Percentiles rank a stretch among this genome's conserved stretches.
phyloP scores from a whole-genome alignment of 2,329 filamentous ascomycete genomes.

The Neofusicoccum kwambonambiense region DNA sequence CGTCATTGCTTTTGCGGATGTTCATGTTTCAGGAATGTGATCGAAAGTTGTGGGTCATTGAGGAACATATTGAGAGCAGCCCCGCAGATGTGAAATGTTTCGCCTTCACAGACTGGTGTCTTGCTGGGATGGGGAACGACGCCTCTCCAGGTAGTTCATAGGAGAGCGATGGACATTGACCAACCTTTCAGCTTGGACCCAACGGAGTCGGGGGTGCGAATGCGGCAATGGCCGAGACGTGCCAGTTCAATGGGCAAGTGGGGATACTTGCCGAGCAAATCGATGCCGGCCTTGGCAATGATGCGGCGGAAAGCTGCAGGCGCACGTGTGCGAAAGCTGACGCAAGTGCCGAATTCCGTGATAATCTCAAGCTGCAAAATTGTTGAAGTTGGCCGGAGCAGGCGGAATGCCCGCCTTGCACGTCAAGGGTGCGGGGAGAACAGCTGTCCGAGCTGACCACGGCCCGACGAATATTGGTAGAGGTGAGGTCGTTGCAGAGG shows the following conservation, averaged over 20 bases:
- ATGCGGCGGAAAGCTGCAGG: slow-evolving; percentile 7
- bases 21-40: no score
- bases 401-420: background rate
- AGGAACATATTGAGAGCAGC: no score
- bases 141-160: background rate
- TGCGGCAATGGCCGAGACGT: background rate
- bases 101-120: no score
- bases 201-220: background rate
- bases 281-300: background rate
- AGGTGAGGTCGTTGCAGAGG: background rate
- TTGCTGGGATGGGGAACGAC: background rate
- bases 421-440: background rate
- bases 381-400: background rate
- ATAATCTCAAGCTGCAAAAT: background rate
- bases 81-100: no score
- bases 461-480: background rate
- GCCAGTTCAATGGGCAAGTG: background rate
- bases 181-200: background rate
- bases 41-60: no score
- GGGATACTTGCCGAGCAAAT: background rate
- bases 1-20: no score
- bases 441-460: background rate
- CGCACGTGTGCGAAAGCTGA: slow-evolving; percentile 8
- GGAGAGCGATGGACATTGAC: background rate
- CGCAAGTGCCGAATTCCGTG: slow-evolving; percentile 6